Conservation (phyloP, 164 flowering plant species). For the Hamamelis virginiana region DNA sequence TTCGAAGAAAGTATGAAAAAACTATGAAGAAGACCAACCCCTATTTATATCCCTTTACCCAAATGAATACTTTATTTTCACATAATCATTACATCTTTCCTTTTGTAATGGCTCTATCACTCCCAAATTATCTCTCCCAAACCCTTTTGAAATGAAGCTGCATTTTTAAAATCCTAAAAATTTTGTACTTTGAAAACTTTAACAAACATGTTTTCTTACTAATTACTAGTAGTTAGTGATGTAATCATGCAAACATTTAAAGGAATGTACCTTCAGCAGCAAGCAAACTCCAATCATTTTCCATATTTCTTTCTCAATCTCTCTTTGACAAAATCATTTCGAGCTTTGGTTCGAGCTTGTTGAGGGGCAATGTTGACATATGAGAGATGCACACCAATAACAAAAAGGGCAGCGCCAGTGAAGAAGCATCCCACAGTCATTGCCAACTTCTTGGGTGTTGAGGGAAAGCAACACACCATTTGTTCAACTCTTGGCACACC, state of each 20-base stretch:
- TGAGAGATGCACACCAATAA: constrained; percentile 48
- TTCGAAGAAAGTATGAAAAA: too few relatives aligned
- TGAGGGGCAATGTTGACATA: constrained; percentile 62
- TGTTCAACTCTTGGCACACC: too few relatives aligned
- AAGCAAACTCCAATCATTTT: background rate
- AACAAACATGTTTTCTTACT: too few relatives aligned
- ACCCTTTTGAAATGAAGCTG: too few relatives aligned
- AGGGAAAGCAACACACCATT: constrained; percentile 56
- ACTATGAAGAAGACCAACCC: too few relatives aligned
- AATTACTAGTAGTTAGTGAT: background rate
- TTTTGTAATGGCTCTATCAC: too few relatives aligned
- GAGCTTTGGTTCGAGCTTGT: constrained; percentile 70
- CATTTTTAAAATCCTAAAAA: too few relatives aligned
- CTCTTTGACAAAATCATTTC: constrained; percentile 56
- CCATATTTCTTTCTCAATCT: constrained; percentile 50
- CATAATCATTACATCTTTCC: too few relatives aligned
- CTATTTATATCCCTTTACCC: too few relatives aligned
- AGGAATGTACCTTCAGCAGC: background rate
- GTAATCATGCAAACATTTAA: background rate
- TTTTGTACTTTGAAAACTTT: too few relatives aligned
- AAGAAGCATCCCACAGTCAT: constrained; percentile 40
- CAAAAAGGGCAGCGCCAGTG: constrained; percentile 49
- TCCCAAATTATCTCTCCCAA: too few relatives aligned
- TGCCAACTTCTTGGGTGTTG: constrained; percentile 52
- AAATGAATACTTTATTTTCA: too few relatives aligned